phyloP scores from a whole-genome alignment of 371 early-diverging fungal species.

The Mucor mucedo region DNA sequence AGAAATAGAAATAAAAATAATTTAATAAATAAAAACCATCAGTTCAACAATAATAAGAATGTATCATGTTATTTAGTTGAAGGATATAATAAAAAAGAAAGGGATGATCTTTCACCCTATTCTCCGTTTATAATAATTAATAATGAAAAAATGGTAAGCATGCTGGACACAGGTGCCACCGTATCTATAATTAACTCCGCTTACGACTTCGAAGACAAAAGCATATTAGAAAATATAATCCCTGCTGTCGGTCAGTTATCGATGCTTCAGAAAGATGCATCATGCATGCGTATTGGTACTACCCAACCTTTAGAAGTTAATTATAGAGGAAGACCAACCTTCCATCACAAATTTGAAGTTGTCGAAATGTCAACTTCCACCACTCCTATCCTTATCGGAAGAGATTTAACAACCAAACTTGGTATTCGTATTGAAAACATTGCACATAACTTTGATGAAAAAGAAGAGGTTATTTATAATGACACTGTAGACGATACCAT shows the following conservation, averaged over 20 bases:
- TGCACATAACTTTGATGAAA: neutral
- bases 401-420: neutral
- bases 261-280: neutral
- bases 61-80: neutral
- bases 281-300: neutral
- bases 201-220: slow-evolving; percentile 7
- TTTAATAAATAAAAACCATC: too few species aligned
- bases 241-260: neutral
- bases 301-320: slow-evolving; percentile 1
- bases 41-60: neutral
- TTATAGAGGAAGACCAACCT: neutral
- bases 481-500: neutral
- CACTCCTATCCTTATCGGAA: neutral
- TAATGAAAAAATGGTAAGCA: slow-evolving; percentile 3
- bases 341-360: neutral
- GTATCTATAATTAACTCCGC: neutral
- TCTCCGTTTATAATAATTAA: neutral
- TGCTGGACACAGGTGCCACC: neutral
- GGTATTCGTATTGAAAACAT: neutral
- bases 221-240: slow-evolving; percentile 1
- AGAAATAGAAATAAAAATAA: too few species aligned
- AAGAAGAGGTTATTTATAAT: neutral
- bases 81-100: neutral
- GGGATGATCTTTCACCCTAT: neutral
- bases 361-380: neutral